phyloP scores from a whole-genome alignment of 2,329 filamentous ascomycete genomes.

The Didymella exigua region DNA sequence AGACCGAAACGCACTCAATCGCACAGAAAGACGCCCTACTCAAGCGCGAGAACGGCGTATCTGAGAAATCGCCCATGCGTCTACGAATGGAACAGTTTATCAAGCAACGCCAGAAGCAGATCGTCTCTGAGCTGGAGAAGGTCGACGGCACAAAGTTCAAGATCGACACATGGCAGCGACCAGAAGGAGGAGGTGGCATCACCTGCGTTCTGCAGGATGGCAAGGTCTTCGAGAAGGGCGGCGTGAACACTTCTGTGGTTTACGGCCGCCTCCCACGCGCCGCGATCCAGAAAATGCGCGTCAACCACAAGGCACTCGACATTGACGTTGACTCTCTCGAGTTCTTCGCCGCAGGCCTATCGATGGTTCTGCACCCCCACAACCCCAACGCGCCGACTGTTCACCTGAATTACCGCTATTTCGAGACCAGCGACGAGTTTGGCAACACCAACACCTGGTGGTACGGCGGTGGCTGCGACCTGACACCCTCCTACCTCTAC shows the following conservation, averaged over 20 bases:
- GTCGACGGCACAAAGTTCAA: slow-evolving; percentile 84
- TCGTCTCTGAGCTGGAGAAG: slow-evolving; percentile 80
- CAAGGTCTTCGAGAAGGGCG: slow-evolving; percentile 96
- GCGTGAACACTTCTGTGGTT: slow-evolving; percentile 92
- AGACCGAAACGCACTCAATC: slow-evolving; percentile 69
- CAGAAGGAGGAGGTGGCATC: slow-evolving; percentile 88
- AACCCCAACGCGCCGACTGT: slow-evolving; percentile 98
- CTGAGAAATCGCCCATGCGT: slow-evolving; percentile 86
- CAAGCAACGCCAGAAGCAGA: slow-evolving; percentile 87
- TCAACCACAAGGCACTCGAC: slow-evolving; percentile 89
- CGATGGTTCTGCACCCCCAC: slow-evolving; percentile 87
- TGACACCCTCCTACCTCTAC: slow-evolving; percentile 93
- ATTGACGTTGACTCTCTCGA: slow-evolving; percentile 80
- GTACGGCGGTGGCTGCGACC: slow-evolving; percentile 94
- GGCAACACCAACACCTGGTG: slow-evolving; percentile 89
- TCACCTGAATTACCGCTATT: slow-evolving; percentile 98
- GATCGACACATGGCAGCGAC: slow-evolving; percentile 83
- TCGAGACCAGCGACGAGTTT: slow-evolving; percentile 88
- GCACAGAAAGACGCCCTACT: slow-evolving; percentile 82
- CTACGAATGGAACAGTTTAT: slow-evolving; percentile 97
- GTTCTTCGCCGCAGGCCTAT: slow-evolving; percentile 94
- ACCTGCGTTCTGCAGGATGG: slow-evolving; percentile 95
- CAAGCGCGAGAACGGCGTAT: slow-evolving; percentile 79
- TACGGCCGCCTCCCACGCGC: slow-evolving; percentile 87
- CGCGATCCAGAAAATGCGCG: slow-evolving; percentile 82